Conservation (phyloP, 2,329 filamentous ascomycete genomes). For the Dothideomycetes sp. region DNA sequence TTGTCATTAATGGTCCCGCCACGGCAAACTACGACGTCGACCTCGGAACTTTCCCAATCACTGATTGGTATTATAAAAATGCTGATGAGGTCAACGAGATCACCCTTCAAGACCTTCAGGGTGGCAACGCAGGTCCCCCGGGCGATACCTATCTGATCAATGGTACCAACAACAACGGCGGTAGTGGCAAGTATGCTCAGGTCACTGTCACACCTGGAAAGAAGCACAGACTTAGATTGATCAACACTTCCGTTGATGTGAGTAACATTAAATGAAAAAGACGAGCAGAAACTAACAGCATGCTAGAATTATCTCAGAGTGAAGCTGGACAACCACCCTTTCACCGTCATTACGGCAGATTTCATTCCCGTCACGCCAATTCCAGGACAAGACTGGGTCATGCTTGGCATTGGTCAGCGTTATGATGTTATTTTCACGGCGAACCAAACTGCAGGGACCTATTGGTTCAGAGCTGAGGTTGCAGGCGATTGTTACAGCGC, state of each 20-base stretch:
- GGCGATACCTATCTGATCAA: slow-evolving; percentile 34
- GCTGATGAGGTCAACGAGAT: slow-evolving; percentile 18
- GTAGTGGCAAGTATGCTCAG: slow-evolving; percentile 17
- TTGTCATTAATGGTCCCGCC: slow-evolving; percentile 32
- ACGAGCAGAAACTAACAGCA: too few species aligned
- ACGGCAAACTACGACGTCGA: slow-evolving; percentile 28
- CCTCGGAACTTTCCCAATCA: slow-evolving; percentile 18
- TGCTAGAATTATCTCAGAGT: slow-evolving; percentile 31
- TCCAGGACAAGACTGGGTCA: slow-evolving; percentile 18
- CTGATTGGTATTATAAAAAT: slow-evolving; percentile 21
- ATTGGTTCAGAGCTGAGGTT: slow-evolving; percentile 33
- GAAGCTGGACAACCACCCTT: slow-evolving; percentile 21
- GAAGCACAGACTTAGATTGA: slow-evolving; percentile 31
- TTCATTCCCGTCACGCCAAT: slow-evolving; percentile 23
- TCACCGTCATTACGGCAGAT: slow-evolving; percentile 25
- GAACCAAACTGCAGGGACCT: slow-evolving; percentile 31
- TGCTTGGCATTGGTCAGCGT: slow-evolving; percentile 32
- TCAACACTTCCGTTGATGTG: slow-evolving; percentile 33
- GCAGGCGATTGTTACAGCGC: slow-evolving; percentile 23
- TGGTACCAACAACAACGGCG: slow-evolving; percentile 29
- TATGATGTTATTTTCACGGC: slow-evolving; percentile 37
- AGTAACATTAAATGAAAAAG: neutral
- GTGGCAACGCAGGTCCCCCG: slow-evolving; percentile 18
- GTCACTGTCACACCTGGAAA: slow-evolving; percentile 21
- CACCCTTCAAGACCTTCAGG: slow-evolving; percentile 19